Evolutionary conservation across 2,329 filamentous ascomycete genomes (phyloP), one percentile per base, ranked within the genome.

Genomic region (Sarocladiaceae sp.): DNA sequence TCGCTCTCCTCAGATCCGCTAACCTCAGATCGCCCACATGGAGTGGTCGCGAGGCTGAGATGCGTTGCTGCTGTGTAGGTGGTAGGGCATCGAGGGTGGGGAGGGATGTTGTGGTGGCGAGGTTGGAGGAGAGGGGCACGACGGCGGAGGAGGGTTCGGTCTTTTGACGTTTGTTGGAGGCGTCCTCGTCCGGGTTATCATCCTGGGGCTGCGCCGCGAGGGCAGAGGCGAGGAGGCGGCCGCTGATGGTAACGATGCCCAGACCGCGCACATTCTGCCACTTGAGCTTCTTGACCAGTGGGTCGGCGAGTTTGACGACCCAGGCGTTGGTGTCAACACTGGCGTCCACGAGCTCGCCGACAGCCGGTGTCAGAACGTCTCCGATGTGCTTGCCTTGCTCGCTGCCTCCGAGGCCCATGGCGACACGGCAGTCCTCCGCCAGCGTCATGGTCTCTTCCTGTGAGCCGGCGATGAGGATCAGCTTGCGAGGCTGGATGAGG

Each of bases 311-410:
- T 68, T 92, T 96, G 55, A 99, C 88, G 22, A 89, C 86, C 94
- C 95, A 99, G 3, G 94, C 92, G 65, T 97, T 97, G 4, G 93
- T 97, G 66, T 99, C 94, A 37, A 97, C 93, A 63, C 92, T 97
- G 12, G 93, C 94, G 67, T 99, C 86, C 37, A 99, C 79, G 13
- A 78, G 74, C 29, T 79, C 75, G 22, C 91, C 91, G n/a, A 89
- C 75, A 10, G 73, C 69, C 1, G 94, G 94, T 0, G 90, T 91
- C 64, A 93, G 93, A 4, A 99, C 89, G 57, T 92, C 85, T 31
- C 83, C 78, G 17, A 75, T 71, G 42, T 72, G 70, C 33, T 77
- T 74, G 37, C 72, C 73, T 5, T 67, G 70, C 12, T 74, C 72
- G 12, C 23, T 23, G 12, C 66, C 69, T n/a, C 71, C 71, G 28